These are phyloP conservation scores for Beauveria rudraprayagi DNA, from an alignment of 2,329 filamentous ascomycete genomes.

Conservation along the genomic window DNA sequence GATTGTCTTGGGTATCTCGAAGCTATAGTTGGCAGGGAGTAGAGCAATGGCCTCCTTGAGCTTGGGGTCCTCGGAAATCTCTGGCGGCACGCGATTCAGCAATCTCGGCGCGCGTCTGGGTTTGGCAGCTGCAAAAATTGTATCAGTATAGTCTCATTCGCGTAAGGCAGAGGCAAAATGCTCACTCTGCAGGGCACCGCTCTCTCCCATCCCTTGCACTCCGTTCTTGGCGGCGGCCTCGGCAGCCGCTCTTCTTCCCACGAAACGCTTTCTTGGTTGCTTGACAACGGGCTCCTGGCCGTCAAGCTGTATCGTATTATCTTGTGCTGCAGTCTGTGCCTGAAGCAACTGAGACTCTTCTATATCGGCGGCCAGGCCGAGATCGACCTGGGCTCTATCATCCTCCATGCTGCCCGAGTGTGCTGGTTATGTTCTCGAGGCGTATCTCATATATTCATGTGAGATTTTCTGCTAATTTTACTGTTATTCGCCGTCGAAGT, in stretches of 20 bases:
- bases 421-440: background rate
- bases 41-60: slow-evolving; percentile 83
- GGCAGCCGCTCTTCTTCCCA: slow-evolving; percentile 69
- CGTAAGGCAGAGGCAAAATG: background rate
- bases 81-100: slow-evolving; percentile 83
- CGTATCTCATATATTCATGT: background rate
- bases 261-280: slow-evolving; percentile 86
- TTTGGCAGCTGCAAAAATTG: slow-evolving; percentile 49
- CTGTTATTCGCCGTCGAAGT: background rate
- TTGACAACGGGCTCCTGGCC: slow-evolving; percentile 41
- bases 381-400: slow-evolving; percentile 60
- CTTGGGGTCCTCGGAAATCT: slow-evolving; percentile 76
- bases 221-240: slow-evolving; percentile 42
- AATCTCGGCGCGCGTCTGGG: slow-evolving; percentile 67
- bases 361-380: slow-evolving; percentile 61
- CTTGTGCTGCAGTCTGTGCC: slow-evolving; percentile 22
- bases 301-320: slow-evolving; percentile 19
- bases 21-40: slow-evolving; percentile 92
- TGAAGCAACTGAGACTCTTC: slow-evolving; percentile 39
- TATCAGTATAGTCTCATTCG: background rate
- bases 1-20: slow-evolving; percentile 97
- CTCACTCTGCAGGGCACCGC: slow-evolving; percentile 42
- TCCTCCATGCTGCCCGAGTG: slow-evolving; percentile 54
- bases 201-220: slow-evolving; percentile 19
- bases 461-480: background rate